Evolutionary conservation across 768 basidiomycete species (phyloP), one percentile per base, ranked within the genome.

Genomic region (Rhodotorula kratochvilovae): DNA sequence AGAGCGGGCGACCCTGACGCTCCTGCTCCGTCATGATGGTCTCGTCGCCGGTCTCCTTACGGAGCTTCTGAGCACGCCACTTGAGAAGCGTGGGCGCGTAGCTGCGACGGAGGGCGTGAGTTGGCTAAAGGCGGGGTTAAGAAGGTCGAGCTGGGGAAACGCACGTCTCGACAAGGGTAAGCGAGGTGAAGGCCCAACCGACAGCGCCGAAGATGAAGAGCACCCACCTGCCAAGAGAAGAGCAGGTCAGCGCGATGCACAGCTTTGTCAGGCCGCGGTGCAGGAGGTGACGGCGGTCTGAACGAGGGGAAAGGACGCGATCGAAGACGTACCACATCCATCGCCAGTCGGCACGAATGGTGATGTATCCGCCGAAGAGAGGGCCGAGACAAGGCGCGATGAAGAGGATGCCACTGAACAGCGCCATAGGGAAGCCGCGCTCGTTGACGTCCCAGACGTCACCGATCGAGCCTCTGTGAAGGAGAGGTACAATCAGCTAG

Each of bases 71-170:
- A 3, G 84, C 86, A 65, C 83, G 84, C 60, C 80, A 78, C 5
- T 82, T 80, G 11, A 90, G 82, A 16, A 89, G 78, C 12, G 88
- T 82, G 0, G 89, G 88, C 0, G 85, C 85, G 73, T 86, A 90
- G 67, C 50, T 66, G 23, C 7, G 12, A 17, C 25, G 48, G 21
- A 25, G 31, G 39, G 48, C 33, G 17, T 23, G 23, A 31, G 17
- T 39, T 3, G 2, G 53, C 7, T 55, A 12, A 19, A 45, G 45
- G 45, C 45, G 45, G 21, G 23, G 1, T 23, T 55, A 31, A 21
- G 42, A 42, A 16, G 27, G 51, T 21, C 13, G 31, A 29, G 15
- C 13, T 5, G 10, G 48, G 29, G 7, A 11, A 35, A 43, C 62
- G 62, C 13, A 64, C 15, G 89, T 89, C 80, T 90, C 89, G 0